Base-by-base conservation (phyloP, 2,329 filamentous ascomycete genomes). In the Colletotrichum sp. region DNA sequence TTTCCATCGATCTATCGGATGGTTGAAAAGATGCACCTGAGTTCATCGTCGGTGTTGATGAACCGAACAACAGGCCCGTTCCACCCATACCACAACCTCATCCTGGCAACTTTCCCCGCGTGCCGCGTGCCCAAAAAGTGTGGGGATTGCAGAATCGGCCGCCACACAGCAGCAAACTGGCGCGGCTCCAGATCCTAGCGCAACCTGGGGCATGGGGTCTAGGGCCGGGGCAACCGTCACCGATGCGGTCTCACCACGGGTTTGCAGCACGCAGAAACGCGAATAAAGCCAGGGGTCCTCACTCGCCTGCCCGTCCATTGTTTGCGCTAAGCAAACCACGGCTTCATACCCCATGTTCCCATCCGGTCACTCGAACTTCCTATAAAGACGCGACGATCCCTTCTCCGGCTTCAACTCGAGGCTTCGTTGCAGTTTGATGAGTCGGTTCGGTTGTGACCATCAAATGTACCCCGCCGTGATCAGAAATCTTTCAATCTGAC, bases 361-460 rank as follows among this genome's bases (percentile, higher is more conserved):
- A 59, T 44, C 70, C 70, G 71, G 74, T 27, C 44, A 28, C 22
- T 59, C 70, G 36, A 66, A 65, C 48, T 52, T 69, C 52, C 71
- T 76, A 76, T 76, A 76, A 76, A 76, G 48, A 65, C 71, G 36
- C 65, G 74, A 76, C 74, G 71, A 74, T 74, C 71, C 74, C 65
- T 65, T 69, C 68, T 71, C 44, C n/a, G 44, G 55, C 68, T 65
- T 44, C 60, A 64, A n/a, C 48, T 48, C 34, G 34, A 65, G 11
- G n/a, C 32, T 61, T n/a, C 74, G 68, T 69, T 61, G 71, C 59
- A 61, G 44, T 65, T 64, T 65, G 71, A 74, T 65, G 59, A 73
- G 74, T 74, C 39, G 63, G 63, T 73, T 73, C 44, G 30, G 48
- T 48, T 63, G 27, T 68, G 69, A 55, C 22, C n/a, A 34, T 61